Percentiles rank a stretch among this genome's conserved stretches.
Evolutionary conservation across 495 filamentous ascomycete species (phyloP).

Genomic region (Hypoxylon intermedium): DNA sequence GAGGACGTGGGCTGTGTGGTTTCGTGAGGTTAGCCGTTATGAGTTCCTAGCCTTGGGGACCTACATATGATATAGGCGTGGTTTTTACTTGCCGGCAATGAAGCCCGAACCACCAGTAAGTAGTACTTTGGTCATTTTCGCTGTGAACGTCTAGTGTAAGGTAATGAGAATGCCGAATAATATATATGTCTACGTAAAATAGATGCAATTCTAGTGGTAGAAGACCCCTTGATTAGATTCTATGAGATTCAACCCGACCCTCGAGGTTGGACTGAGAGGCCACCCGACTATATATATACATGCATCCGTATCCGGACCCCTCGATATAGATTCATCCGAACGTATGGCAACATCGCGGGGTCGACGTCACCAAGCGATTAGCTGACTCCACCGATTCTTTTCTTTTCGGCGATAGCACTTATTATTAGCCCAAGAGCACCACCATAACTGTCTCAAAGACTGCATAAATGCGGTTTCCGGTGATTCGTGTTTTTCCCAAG

Average conservation of each 20-base stretch:
- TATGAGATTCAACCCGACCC: background rate
- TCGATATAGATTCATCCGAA: constrained; percentile 30
- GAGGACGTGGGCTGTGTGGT: constrained; percentile 72
- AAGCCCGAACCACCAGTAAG: constrained; percentile 64
- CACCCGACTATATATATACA: constrained; percentile 2
- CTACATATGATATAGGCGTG: background rate
- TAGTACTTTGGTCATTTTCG: constrained; percentile 65
- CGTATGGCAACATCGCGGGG: constrained; percentile 30
- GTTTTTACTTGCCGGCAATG: constrained; percentile 54
- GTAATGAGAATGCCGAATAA: too few relatives aligned
- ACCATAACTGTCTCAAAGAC: background rate
- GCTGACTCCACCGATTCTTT: constrained; percentile 1
- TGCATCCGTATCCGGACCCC: background rate
- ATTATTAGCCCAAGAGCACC: background rate
- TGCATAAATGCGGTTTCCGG: too few relatives aligned
- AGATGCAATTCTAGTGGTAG: background rate
- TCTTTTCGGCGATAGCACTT: constrained; percentile 35
- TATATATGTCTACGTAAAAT: background rate
- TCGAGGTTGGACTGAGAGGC: background rate
- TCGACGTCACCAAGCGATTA: constrained; percentile 9
- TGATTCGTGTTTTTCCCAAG: too few relatives aligned
- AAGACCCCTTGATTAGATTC: background rate
- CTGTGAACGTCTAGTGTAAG: background rate
- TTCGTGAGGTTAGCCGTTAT: constrained; percentile 1
- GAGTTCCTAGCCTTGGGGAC: too few relatives aligned